Conservation (phyloP, 306 rosid genomes). For the Vigna mungo region DNA sequence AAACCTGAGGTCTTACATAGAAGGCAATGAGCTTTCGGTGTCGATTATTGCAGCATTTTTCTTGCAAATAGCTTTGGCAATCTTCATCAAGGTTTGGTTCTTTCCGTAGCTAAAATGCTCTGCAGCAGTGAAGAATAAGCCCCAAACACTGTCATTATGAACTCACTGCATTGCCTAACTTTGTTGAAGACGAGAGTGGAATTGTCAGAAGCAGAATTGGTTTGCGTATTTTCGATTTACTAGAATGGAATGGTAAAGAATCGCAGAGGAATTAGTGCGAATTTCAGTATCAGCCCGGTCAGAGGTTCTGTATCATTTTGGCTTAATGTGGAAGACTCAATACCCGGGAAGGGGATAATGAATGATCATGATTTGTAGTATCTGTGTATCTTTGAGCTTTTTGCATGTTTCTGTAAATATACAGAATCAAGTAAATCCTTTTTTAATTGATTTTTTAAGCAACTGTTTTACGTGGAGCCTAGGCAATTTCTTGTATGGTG, state of each 20-base stretch:
- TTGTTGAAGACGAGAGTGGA: slow-evolving; percentile 28
- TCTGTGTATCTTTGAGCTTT: slow-evolving; percentile 38
- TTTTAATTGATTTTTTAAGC: background rate
- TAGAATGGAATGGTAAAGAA: slow-evolving; percentile 34
- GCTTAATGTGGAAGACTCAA: slow-evolving; percentile 35
- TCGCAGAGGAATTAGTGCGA: slow-evolving; percentile 28
- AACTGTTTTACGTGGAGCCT: background rate
- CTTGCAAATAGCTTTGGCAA: slow-evolving; percentile 87
- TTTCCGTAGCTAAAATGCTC: slow-evolving; percentile 63
- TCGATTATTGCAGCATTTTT: slow-evolving; percentile 72
- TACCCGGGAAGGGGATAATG: slow-evolving; percentile 29
- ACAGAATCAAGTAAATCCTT: background rate
- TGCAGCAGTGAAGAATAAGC: slow-evolving; percentile 35
- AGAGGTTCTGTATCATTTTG: slow-evolving; percentile 22
- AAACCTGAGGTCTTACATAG: slow-evolving; percentile 70
- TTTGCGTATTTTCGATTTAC: slow-evolving; percentile 45
- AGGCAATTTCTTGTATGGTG: background rate
- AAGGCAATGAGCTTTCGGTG: slow-evolving; percentile 64
- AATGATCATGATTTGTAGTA: slow-evolving; percentile 40
- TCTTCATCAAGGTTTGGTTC: slow-evolving; percentile 98
- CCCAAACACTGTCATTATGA: slow-evolving; percentile 20
- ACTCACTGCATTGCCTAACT: slow-evolving; percentile 26
- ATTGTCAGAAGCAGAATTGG: slow-evolving; percentile 39
- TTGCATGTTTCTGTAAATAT: slow-evolving; percentile 49
- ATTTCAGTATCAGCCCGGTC: slow-evolving; percentile 35